Conservation (phyloP, 2,329 filamentous ascomycete species). For the Byssochlamys sp. region DNA sequence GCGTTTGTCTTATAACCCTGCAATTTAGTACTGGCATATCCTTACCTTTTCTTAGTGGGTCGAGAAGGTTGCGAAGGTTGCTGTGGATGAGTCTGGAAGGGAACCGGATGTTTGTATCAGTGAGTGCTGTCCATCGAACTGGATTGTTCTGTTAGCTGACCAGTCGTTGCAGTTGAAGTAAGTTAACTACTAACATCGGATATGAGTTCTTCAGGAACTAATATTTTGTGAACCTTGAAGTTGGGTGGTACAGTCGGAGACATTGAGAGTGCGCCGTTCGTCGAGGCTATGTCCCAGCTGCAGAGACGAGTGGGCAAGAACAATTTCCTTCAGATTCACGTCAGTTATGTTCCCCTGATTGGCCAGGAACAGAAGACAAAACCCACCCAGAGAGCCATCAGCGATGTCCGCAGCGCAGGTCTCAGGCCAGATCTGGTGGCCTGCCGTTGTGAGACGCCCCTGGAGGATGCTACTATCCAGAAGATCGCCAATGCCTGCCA, state of each 20-base stretch:
- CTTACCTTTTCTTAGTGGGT: conserved; percentile 47
- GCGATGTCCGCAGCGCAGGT: conserved; percentile 55
- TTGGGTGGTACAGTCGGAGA: conserved; percentile 49
- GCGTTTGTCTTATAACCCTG: conserved; percentile 23
- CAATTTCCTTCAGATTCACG: conserved; percentile 80
- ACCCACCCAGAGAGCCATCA: conserved; percentile 85
- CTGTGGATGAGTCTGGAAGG: conserved; percentile 73
- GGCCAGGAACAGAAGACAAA: conserved; percentile 83
- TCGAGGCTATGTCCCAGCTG: conserved; percentile 73
- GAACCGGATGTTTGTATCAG: conserved; percentile 88
- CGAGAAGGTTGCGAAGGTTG: conserved; percentile 70
- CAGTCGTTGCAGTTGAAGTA: conserved; percentile 11
- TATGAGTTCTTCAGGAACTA: conserved; percentile 34
- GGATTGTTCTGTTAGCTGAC: not conserved
- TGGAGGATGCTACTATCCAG: conserved; percentile 63
- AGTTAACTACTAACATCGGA: conserved; percentile 42
- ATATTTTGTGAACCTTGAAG: conserved; percentile 28
- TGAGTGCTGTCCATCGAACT: conserved; percentile 30
- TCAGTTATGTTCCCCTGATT: conserved; percentile 74
- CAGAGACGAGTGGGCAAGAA: conserved; percentile 59
- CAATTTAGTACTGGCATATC: conserved; percentile 62
- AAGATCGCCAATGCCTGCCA: conserved; percentile 89
- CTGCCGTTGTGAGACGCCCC: conserved; percentile 72
- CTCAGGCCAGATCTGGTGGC: conserved; percentile 58
- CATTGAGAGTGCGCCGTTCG: conserved; percentile 75